These are phyloP conservation scores for Globisporangium perplexum DNA, from an alignment of 352 stramenopile species.

Conservation along the genomic window DNA sequence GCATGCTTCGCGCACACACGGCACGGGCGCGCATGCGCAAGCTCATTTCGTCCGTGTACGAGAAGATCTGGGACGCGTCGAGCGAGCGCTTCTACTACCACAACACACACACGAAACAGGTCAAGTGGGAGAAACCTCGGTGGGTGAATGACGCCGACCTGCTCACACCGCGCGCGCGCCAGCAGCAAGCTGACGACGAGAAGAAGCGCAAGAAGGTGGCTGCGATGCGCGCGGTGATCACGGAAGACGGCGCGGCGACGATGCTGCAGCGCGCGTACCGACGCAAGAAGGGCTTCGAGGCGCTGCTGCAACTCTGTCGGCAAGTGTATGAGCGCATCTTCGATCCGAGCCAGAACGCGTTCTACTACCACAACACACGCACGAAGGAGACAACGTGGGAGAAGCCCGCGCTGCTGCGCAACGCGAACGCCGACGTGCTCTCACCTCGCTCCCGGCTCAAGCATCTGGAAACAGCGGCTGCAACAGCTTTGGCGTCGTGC, in stretches of 20 bases:
- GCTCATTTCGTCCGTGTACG: conserved; percentile 66
- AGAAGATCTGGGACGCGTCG: conserved; percentile 68
- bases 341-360: conserved; percentile 37
- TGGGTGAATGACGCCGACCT: conserved; percentile 67
- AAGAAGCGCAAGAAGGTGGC: neutral
- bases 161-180: conserved; percentile 40
- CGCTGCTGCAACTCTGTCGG: conserved; percentile 35
- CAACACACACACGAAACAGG: conserved; percentile 61
- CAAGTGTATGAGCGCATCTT: conserved; percentile 70
- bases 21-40: conserved; percentile 45
- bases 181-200: conserved; percentile 9
- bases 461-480: conserved; percentile 15
- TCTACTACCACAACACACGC: conserved; percentile 80
- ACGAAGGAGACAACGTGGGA: conserved; percentile 66
- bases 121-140: conserved; percentile 61
- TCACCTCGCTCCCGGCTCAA: conserved; percentile 42
- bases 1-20: conserved; percentile 44
- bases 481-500: neutral
- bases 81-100: conserved; percentile 69
- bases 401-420: conserved; percentile 48
- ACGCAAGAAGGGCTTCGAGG: conserved; percentile 33
- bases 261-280: conserved; percentile 60
- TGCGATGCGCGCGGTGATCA: conserved; percentile 15
- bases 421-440: conserved; percentile 33
- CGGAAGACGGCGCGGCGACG: conserved; percentile 27